These are phyloP conservation scores for Cercophora newfieldiana DNA, from an alignment of 495 filamentous ascomycete species.

Conservation along the genomic window DNA sequence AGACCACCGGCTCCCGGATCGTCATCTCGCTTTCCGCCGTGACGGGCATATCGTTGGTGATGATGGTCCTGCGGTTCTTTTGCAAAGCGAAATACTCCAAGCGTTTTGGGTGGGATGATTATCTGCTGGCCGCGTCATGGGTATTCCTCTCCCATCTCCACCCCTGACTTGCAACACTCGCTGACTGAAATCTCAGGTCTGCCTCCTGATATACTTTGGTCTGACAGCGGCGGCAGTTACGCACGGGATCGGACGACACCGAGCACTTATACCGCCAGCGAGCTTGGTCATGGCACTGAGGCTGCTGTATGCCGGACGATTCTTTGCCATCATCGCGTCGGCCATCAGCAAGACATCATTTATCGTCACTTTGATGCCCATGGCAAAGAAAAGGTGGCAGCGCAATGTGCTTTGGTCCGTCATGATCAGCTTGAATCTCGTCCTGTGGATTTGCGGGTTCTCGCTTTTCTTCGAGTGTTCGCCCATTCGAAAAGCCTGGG, in stretches of 20 bases:
- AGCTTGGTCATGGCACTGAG: conserved; percentile 14
- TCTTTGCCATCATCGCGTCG: conserved; percentile 24
- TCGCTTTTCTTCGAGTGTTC: conserved; percentile 37
- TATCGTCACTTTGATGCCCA: conserved; percentile 34
- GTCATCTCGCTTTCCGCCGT: conserved; percentile 21
- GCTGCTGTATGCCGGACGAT: conserved; percentile 19
- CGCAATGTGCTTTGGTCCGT: conserved; percentile 33
- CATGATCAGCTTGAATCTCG: conserved; percentile 31
- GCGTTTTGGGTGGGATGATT: conserved; percentile 21
- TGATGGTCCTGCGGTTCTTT: conserved; percentile 22
- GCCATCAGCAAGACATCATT: conserved; percentile 39
- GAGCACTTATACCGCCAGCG: conserved; percentile 2
- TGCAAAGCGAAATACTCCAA: conserved; percentile 22
- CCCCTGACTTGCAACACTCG: neutral
- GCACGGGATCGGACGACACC: conserved; percentile 21
- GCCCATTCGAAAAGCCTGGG: conserved; percentile 30
- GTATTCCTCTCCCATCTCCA: neutral
- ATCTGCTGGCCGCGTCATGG: conserved; percentile 9
- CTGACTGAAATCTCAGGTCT: conserved; percentile 4
- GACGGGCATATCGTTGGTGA: conserved; percentile 19
- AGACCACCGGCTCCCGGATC: conserved; percentile 7
- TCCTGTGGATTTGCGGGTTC: conserved; percentile 31
- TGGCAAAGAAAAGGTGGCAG: conserved; percentile 31
- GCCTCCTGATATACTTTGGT: conserved; percentile 17
- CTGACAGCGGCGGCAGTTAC: conserved; percentile 19